phyloP scores from a whole-genome alignment of 768 basidiomycete species.

The Cyclocybe cylindracea region DNA sequence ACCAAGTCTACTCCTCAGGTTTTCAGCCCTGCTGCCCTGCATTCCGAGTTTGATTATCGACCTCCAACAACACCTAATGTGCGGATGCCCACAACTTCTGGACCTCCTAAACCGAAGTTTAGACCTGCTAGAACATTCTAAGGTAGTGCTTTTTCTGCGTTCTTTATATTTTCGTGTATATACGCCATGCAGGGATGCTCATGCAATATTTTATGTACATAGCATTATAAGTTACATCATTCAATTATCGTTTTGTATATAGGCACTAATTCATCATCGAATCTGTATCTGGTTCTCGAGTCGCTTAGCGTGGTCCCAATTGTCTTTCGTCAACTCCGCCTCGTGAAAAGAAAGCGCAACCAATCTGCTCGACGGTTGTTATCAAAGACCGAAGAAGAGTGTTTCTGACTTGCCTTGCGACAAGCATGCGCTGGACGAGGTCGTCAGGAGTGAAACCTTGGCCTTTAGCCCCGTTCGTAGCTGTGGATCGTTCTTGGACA shows the following conservation, averaged over 20 bases:
- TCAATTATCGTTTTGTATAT: not conserved
- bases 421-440: constrained; percentile 64
- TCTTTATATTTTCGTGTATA: constrained; percentile 4
- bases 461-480: constrained; percentile 24
- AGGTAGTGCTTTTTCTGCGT: not conserved
- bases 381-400: not conserved
- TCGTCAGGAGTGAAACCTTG: constrained; percentile 55
- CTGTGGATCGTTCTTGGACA: constrained; percentile 41
- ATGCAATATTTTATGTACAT: not conserved
- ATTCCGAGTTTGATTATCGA: constrained; percentile 33
- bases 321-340: constrained; percentile 50
- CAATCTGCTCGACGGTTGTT: constrained; percentile 40
- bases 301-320: constrained; percentile 68
- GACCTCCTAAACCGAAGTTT: constrained; percentile 26
- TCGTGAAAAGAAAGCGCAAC: constrained; percentile 63
- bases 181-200: not conserved
- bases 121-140: constrained; percentile 21
- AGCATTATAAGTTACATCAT: not conserved
- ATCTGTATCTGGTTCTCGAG: constrained; percentile 47
- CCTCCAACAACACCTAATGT: constrained; percentile 12
- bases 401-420: constrained; percentile 57
- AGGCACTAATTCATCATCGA: not conserved
- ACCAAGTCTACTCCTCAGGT: not conserved
- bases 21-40: constrained; percentile 26
- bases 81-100: constrained; percentile 2